Evolutionary conservation across 306 rosid genomes (phyloP).

Genomic region (Gillenia trifoliata): DNA sequence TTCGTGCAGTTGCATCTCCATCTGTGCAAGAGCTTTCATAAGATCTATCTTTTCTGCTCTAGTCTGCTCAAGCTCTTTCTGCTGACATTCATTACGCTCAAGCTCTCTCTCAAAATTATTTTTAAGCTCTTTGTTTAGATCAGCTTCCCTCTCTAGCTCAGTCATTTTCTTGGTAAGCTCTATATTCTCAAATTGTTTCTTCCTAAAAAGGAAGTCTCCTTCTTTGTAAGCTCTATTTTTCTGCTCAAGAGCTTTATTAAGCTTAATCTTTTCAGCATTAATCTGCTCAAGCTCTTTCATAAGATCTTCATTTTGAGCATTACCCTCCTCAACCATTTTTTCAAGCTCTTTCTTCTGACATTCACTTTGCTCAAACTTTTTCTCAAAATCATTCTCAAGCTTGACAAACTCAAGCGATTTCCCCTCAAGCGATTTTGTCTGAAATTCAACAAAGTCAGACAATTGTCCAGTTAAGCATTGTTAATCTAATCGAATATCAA

Average conservation of each 20-base stretch:
- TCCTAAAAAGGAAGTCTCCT: not conserved
- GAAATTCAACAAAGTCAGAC: not conserved
- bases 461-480: not conserved
- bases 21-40: slow-evolving; percentile 6
- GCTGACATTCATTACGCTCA: not conserved
- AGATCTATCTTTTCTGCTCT: slow-evolving; percentile 16
- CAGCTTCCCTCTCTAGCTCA: not conserved
- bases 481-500: not conserved
- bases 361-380: not conserved
- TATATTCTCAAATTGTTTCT: not conserved
- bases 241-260: not conserved
- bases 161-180: not conserved
- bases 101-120: not conserved
- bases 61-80: not conserved
- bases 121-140: not conserved
- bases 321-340: not conserved
- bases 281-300: not conserved
- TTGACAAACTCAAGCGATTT: not conserved
- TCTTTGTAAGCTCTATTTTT: not conserved
- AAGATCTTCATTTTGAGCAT: not conserved
- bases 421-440: not conserved
- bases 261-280: not conserved
- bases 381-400: not conserved
- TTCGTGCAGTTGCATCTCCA: slow-evolving; percentile 41
- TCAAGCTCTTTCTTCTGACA: not conserved